These are phyloP conservation scores for Scalesia atractyloides DNA, from an alignment of 129 eudicot species.

Conservation along the genomic window DNA sequence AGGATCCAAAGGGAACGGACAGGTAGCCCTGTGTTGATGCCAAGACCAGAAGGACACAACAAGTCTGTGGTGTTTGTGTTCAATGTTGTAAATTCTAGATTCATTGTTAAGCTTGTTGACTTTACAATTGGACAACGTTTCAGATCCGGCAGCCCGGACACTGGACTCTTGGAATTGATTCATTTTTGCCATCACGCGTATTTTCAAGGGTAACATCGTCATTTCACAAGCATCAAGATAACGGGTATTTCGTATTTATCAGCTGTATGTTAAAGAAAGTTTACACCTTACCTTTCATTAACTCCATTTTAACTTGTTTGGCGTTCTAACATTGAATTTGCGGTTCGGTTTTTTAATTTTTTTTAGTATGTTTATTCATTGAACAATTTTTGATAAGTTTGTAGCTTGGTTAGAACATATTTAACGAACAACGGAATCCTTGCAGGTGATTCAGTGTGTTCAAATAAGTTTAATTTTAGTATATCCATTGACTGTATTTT, in stretches of 20 bases:
- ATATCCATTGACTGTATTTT: too few relatives aligned
- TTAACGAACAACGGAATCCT: too few relatives aligned
- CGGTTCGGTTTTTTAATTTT: too few relatives aligned
- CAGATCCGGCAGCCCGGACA: constrained; percentile 18
- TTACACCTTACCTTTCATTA: too few relatives aligned
- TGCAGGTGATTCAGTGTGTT: too few relatives aligned
- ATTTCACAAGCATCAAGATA: neutral
- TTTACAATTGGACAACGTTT: constrained; percentile 21
- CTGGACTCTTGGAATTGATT: constrained; percentile 4
- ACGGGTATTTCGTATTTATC: neutral
- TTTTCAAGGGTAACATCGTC: constrained; percentile 9
- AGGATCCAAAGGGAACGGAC: constrained; percentile 60
- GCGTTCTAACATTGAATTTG: too few relatives aligned
- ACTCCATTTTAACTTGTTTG: too few relatives aligned
- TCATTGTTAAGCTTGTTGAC: constrained; percentile 7
- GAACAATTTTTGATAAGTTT: too few relatives aligned
- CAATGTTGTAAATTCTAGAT: constrained; percentile 50
- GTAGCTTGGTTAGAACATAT: too few relatives aligned
- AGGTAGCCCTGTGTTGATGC: constrained; percentile 70
- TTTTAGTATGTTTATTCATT: too few relatives aligned
- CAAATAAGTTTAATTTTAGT: too few relatives aligned
- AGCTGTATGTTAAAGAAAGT: too few relatives aligned
- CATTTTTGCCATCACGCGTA: neutral
- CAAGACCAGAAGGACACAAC: constrained; percentile 43
- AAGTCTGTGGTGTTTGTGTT: constrained; percentile 29